These are phyloP conservation scores for Scorias spongiosa DNA, from an alignment of 2,329 filamentous ascomycete genomes.

Conservation along the genomic window DNA sequence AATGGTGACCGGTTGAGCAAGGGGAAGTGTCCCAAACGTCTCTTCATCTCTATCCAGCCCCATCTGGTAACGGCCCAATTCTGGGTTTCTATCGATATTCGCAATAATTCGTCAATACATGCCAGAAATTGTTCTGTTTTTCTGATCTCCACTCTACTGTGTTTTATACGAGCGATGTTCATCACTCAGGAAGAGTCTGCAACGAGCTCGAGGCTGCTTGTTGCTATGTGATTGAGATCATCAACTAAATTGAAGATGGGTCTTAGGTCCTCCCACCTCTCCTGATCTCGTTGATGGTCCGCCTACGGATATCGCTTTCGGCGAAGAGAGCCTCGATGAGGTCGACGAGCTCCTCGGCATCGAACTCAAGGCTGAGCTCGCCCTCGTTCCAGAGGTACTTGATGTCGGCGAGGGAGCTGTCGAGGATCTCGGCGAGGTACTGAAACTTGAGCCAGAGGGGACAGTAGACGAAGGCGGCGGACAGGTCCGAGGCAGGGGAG, in stretches of 20 bases:
- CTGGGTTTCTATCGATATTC: too few species aligned
- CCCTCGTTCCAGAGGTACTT: constrained; percentile 50
- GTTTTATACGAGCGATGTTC: too few species aligned
- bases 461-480: constrained; percentile 46
- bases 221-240: too few species aligned
- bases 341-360: constrained; percentile 45
- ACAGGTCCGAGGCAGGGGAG: constrained; percentile 21
- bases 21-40: too few species aligned
- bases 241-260: neutral
- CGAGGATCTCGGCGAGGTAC: constrained; percentile 47
- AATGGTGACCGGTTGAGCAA: too few species aligned
- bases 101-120: too few species aligned
- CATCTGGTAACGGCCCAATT: too few species aligned
- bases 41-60: too few species aligned
- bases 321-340: constrained; percentile 50
- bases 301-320: constrained; percentile 42
- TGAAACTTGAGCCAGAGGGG: constrained; percentile 51
- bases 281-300: constrained; percentile 42
- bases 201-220: too few species aligned
- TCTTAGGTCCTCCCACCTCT: constrained; percentile 7
- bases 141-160: too few species aligned
- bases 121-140: too few species aligned
- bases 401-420: constrained; percentile 48
- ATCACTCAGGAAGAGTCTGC: too few species aligned
- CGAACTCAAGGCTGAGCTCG: constrained; percentile 48